Conservation (phyloP, 805 yeast genomes). For the Vanderwaltozyma tropicalis region DNA sequence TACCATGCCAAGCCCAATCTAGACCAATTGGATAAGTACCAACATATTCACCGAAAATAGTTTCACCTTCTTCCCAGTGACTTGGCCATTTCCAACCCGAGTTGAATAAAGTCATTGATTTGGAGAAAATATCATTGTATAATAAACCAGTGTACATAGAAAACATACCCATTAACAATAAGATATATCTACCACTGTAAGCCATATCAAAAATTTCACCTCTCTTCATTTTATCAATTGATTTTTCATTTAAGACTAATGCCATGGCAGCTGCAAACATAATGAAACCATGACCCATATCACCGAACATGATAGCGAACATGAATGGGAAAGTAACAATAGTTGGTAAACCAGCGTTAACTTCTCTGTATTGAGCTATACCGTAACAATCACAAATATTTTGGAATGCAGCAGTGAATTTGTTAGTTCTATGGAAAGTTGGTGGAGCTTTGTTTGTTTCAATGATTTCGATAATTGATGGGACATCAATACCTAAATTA, state of each 20-base stretch:
- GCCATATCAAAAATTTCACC: conserved; percentile 77
- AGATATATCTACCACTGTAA: conserved; percentile 56
- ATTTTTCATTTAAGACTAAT: conserved; percentile 45
- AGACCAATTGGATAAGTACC: conserved; percentile 55
- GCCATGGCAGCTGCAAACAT: conserved; percentile 44
- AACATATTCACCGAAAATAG: conserved; percentile 37
- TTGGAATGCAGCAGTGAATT: conserved; percentile 61
- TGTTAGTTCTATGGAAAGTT: conserved; percentile 59
- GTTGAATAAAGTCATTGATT: conserved; percentile 53
- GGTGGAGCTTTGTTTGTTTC: conserved; percentile 61
- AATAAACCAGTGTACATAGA: conserved; percentile 67
- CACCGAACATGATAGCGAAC: conserved; percentile 82
- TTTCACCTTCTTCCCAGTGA: conserved; percentile 39
- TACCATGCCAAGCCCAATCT: conserved; percentile 73
- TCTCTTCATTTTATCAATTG: conserved; percentile 44
- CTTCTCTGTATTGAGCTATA: conserved; percentile 63
- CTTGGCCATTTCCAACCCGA: conserved; percentile 65
- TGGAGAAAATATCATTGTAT: conserved; percentile 64
- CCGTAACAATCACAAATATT: conserved; percentile 70
- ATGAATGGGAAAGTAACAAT: conserved; percentile 69
- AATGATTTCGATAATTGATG: conserved; percentile 47
- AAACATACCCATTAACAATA: conserved; percentile 59
- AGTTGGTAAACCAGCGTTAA: conserved; percentile 67
- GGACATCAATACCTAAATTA: conserved; percentile 24
- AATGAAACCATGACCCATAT: conserved; percentile 67